Base-by-base conservation (phyloP, 2,329 filamentous ascomycete species). In the Talaromyces sp. region DNA sequence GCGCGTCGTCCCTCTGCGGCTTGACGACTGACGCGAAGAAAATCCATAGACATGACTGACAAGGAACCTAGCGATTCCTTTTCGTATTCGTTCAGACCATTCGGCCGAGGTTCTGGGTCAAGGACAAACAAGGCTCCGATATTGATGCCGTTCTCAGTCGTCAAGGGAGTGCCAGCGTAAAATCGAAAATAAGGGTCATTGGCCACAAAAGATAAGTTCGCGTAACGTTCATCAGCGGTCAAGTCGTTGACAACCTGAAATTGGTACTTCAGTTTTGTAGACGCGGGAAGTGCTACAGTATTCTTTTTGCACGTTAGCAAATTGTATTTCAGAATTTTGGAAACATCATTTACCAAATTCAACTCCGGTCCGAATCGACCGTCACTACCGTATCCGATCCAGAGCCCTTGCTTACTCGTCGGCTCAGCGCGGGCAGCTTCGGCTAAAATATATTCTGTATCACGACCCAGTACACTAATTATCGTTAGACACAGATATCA, bases 51-150 rank as follows among this genome's bases (percentile, higher is more conserved):
- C 3, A 84, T 82, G 18, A 76, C 75, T 0, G 82, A 77, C 73
- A 88, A 79, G 44, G 85, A 84, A 48, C 82, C 79, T 70, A 89
- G 75, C 56, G 85, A 86, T 23, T 79, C 76, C 62, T 72, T 74
- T 58, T 76, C 72, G 7, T 58, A 44, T 1, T 69, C 44, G 0
- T 67, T 70, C 18, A 89, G 68, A 0, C 81, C 82, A 46, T 70
- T 61, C 5, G 21, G 54, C 12, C 84, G 81, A 0, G 83, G 81
- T n/a, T 78, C 77, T 48, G 83, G 81, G 66, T 88, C 86, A 2
- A 86, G 75, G 1, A 88, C 81, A 59, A 83, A 82, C 63, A 86
- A 85, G 11, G 80, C 81, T 9, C 87, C 87, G 61, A 90, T 84
- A 54, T 81, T 80, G 67, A 83, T 81, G 31, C 83, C 81, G 39